Base-by-base conservation (phyloP, 331 rosid genomes). In the Pyrus hybrid region DNA sequence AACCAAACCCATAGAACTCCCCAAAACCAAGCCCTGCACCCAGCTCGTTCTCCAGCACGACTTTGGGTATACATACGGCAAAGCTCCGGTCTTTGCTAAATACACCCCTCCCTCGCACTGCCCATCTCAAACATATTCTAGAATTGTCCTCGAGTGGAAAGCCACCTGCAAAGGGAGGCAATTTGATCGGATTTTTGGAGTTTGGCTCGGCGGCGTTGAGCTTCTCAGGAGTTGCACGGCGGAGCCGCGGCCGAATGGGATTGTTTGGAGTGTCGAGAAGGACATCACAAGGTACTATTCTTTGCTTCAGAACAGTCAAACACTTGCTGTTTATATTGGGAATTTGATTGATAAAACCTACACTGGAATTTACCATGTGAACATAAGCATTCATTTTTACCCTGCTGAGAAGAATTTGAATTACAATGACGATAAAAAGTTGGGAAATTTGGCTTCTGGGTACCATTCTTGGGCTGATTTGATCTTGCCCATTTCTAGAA, bases 201-300 rank as follows among this genome's bases (percentile, higher is more conserved):
- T 90, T 1, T 94, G 98, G 95, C 97, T 90, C 5, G 85, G 85
- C 51, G 99, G 99, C 13, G 92, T 87, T 37, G 97, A 94, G 89
- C 80, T 94, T 18, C 88, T 94, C 18, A 84, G 96, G 49, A 91
- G 99, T 82, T 94, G 96, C 77, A 85, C 96, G 0, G 97, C 97
- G 8, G 99, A 94, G 77, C 95, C 97, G 14, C 83, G 78, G 75
- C 49, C 90, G 37, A 83, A 65, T 29, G 99, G 96, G 51, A 92
- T 85, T 77, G 77, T 91, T 68, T 94, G 99, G 99, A 88, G 63
- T 13, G 95, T 94, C 33, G 65, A 84, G 74, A 94, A 94, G 81
- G 97, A 94, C 73, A 80, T 91, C 63, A 90, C 96, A 14, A 83
- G 96, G 96, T 93, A 93, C 75, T 65, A 71, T 72, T 88, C 96